Evolutionary conservation across 2,329 filamentous ascomycete species (phyloP).

Genomic region (Exophiala aquamarina): DNA sequence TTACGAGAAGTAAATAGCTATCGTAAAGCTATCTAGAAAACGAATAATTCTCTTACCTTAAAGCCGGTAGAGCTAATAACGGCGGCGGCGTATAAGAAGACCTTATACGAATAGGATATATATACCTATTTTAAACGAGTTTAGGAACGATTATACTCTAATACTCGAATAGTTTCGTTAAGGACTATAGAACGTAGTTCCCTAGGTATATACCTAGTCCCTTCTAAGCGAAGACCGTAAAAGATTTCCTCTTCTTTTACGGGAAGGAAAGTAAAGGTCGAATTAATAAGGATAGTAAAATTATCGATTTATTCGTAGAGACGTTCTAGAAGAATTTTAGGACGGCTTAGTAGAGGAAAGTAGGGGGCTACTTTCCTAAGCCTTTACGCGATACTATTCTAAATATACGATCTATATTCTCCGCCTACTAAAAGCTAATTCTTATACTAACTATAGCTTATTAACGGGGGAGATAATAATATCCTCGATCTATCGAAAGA

Average conservation of each 20-base stretch:
- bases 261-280: neutral
- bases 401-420: neutral
- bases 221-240: conserved; percentile 5
- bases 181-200: neutral
- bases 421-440: neutral
- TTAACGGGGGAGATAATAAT: neutral
- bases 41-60: neutral
- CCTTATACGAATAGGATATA: conserved; percentile 6
- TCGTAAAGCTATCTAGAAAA: neutral
- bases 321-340: conserved; percentile 7
- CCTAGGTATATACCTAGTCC: neutral
- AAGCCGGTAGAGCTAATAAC: conserved; percentile 5
- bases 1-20: neutral
- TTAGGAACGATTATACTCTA: neutral
- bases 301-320: conserved; percentile 13
- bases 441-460: neutral
- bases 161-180: neutral
- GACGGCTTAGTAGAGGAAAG: conserved; percentile 1
- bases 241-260: conserved; percentile 10
- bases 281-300: conserved; percentile 2
- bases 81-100: neutral
- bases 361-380: conserved; percentile 1
- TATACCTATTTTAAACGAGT: neutral
- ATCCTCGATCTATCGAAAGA: neutral
- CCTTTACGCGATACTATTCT: conserved; percentile 1